These are phyloP conservation scores for Panicum miliaceum DNA, from an alignment of 176 grass and related monocot genomes.

Conservation along the genomic window DNA sequence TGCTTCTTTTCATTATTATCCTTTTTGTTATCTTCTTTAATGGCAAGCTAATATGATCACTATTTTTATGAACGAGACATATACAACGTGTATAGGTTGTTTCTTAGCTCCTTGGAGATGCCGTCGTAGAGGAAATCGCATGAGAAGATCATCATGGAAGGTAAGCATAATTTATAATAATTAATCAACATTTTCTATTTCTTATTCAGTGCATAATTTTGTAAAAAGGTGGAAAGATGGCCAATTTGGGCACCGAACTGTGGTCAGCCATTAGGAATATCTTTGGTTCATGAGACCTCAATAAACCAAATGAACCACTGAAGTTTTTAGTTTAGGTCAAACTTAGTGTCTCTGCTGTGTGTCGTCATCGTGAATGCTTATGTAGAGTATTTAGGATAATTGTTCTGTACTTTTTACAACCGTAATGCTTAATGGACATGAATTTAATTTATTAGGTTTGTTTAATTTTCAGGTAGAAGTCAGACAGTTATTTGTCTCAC, in stretches of 20 bases:
- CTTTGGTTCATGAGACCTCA: neutral
- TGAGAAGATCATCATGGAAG: neutral
- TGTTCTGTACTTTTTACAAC: neutral
- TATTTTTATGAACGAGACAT: neutral
- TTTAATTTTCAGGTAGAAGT: neutral
- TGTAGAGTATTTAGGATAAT: neutral
- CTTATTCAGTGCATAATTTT: neutral
- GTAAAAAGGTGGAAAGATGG: neutral
- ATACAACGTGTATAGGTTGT: neutral
- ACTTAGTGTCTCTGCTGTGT: neutral
- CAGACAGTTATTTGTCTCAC: neutral
- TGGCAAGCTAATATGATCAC: neutral
- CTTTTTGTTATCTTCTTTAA: neutral
- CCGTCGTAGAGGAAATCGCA: neutral
- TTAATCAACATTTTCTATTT: neutral
- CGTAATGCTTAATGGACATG: neutral
- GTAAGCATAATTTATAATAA: neutral
- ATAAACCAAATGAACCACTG: neutral
- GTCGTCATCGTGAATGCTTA: neutral
- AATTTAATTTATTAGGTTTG: neutral
- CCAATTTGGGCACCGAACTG: neutral
- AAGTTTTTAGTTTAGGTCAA: neutral
- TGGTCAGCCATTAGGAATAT: neutral
- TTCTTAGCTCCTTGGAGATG: slow-evolving; percentile 23
- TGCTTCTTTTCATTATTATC: neutral